A percentile compares a stretch with the other conserved stretches of the same genome.
Conservation (phyloP, 257 asterid genomes). For the Anisodus tanguticus region DNA sequence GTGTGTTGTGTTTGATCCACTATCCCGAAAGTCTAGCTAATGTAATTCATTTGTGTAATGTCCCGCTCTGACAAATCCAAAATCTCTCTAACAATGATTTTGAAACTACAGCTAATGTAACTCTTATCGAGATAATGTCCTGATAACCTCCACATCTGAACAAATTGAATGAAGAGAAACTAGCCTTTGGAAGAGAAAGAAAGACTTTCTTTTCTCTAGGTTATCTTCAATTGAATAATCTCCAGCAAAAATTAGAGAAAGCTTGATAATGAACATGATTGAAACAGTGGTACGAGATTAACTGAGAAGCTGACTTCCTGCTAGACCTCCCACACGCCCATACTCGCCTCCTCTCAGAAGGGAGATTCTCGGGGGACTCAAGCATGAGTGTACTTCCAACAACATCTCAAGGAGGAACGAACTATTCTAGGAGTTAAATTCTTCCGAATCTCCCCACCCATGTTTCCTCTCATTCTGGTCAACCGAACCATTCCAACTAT, state of each 20-base stretch:
- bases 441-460: neutral
- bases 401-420: neutral
- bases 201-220: neutral
- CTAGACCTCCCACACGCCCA: neutral
- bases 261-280: neutral
- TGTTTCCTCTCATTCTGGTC: constrained; percentile 20
- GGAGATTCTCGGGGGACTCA: neutral
- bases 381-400: neutral
- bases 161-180: neutral
- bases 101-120: neutral
- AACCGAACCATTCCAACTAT: neutral
- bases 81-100: neutral
- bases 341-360: neutral
- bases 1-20: neutral
- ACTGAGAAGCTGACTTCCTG: constrained; percentile 1
- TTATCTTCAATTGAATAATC: neutral
- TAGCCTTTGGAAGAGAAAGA: neutral
- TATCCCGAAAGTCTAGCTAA: neutral
- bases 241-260: neutral
- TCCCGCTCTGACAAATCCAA: neutral
- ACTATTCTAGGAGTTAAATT: neutral
- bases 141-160: neutral
- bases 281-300: neutral
- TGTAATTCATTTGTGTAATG: neutral
- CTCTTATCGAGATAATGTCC: neutral